Evolutionary conservation across 345 rosid genomes (phyloP), one percentile per base, ranked within the genome.

Genomic region (Streptanthus diversifolius): DNA sequence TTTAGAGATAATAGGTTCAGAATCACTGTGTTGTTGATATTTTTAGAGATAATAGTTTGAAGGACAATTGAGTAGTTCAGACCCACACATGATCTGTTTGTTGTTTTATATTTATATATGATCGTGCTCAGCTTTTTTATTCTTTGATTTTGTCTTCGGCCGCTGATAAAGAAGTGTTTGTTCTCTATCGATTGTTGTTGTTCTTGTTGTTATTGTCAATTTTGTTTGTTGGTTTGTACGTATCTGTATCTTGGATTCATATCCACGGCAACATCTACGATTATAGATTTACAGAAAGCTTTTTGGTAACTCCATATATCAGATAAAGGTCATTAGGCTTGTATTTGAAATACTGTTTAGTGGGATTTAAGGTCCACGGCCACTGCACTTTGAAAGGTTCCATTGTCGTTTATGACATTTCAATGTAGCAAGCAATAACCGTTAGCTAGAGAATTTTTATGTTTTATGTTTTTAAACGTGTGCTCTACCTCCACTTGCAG

Each of bases 41-140:
- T n/a, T n/a, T n/a, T n/a, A n/a, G n/a, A n/a, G n/a, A n/a, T n/a
- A n/a, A n/a, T n/a, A n/a, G n/a, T n/a, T n/a, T n/a, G n/a, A n/a
- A n/a, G n/a, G n/a, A n/a, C n/a, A n/a, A n/a, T n/a, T n/a, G n/a
- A n/a, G n/a, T n/a, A n/a, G n/a, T n/a, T n/a, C n/a, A 85, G 73
- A 54, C 85, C 54, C 82, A 70, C 37, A 33, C 82, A 58, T 83
- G 78, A 82, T 74, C 29, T 66, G 37, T 59, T 37, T 4, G 19
- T 15, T 66, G 15, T 48, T 49, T 35, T 35, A n/a, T 19, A n/a
- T 5, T 3, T 22, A 15, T 43, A 2, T 41, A 36, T 47, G 75
- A 29, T 70, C 61, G 49, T 63, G 75, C 45, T 47, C 57, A 76
- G 64, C 37, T 63, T 76, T 47, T 25, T n/a, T 63, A 76, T 76